phyloP scores from a whole-genome alignment of 2,329 filamentous ascomycete species.

The Colletotrichum simmondsii region DNA sequence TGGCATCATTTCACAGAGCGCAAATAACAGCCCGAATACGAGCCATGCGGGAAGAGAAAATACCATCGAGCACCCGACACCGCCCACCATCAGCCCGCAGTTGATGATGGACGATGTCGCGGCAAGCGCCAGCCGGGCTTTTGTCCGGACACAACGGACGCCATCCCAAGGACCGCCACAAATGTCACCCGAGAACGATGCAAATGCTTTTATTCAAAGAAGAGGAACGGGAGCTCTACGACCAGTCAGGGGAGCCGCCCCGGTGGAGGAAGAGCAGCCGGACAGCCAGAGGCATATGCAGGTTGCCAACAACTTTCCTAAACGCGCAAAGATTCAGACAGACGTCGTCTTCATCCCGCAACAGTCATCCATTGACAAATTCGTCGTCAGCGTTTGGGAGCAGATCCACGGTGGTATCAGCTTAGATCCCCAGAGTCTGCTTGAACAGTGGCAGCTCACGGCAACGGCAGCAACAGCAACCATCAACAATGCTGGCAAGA shows the following conservation, averaged over 20 bases:
- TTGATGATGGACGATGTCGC: not conserved
- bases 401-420: slow-evolving; percentile 44
- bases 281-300: slow-evolving; percentile 35
- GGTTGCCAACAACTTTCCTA: slow-evolving; percentile 34
- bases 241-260: slow-evolving; percentile 9
- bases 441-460: slow-evolving; percentile 41
- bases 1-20: slow-evolving; percentile 32
- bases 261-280: slow-evolving; percentile 25
- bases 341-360: slow-evolving; percentile 30
- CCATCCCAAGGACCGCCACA: slow-evolving; percentile 1
- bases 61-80: not conserved
- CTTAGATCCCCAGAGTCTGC: slow-evolving; percentile 41
- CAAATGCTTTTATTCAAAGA: slow-evolving; percentile 1
- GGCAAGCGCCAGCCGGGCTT: slow-evolving; percentile 12
- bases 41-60: slow-evolving; percentile 14
- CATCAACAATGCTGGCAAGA: slow-evolving; percentile 33
- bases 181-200: not conserved
- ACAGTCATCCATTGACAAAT: slow-evolving; percentile 41
- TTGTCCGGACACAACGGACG: slow-evolving; percentile 9
- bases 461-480: slow-evolving; percentile 35
- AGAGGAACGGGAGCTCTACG: slow-evolving; percentile 28
- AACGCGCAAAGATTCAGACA: slow-evolving; percentile 33
- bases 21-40: slow-evolving; percentile 18
- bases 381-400: slow-evolving; percentile 46
- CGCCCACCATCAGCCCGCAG: not conserved